Evolutionary conservation across 179 eudicot species (phyloP).

Genomic region (Gypsophila paniculata): DNA sequence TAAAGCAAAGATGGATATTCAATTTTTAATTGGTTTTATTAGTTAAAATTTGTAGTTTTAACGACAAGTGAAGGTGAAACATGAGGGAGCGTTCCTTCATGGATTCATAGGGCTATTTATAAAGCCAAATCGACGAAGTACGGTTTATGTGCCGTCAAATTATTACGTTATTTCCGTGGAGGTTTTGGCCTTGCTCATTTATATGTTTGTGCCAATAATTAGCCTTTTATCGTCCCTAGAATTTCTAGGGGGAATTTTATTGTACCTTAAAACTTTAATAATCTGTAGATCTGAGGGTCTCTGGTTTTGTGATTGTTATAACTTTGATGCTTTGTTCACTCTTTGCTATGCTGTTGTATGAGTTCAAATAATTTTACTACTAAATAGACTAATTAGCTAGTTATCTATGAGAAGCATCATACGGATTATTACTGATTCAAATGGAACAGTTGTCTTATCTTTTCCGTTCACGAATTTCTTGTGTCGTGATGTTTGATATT

Average conservation of each 20-base stretch:
- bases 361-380: neutral
- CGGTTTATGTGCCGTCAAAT: constrained; percentile 14
- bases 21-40: constrained; percentile 10
- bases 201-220: constrained; percentile 25
- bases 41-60: constrained; percentile 13
- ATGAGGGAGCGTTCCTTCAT: constrained; percentile 26
- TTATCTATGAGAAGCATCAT: neutral
- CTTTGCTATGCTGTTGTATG: neutral
- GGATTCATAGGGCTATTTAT: constrained; percentile 13
- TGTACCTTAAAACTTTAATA: constrained; percentile 19
- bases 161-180: constrained; percentile 10
- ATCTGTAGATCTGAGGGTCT: constrained; percentile 11
- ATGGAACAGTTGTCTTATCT: neutral
- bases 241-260: constrained; percentile 25
- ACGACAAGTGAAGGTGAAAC: constrained; percentile 17
- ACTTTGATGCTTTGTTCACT: neutral
- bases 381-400: neutral
- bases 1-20: constrained; percentile 26
- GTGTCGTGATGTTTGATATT: neutral
- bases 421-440: neutral
- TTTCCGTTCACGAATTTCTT: neutral
- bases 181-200: constrained; percentile 19
- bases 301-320: constrained; percentile 2
- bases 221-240: constrained; percentile 22
- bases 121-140: constrained; percentile 2